Evolutionary conservation across 441 rosid species (phyloP).

Genomic region (Corymbia calophylla): DNA sequence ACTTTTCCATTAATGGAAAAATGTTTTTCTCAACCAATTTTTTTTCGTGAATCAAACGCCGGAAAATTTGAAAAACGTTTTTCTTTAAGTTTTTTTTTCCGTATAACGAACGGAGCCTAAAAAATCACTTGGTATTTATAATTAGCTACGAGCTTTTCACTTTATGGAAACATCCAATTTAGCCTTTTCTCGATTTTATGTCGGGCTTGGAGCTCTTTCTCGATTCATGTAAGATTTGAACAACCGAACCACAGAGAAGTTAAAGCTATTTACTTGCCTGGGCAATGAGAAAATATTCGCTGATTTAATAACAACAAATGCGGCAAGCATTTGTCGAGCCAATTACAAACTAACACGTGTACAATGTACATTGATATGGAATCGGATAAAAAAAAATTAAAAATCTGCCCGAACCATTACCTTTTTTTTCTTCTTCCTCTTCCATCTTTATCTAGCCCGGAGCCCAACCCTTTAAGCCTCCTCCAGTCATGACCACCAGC

Average conservation of each 20-base stretch:
- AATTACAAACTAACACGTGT: not conserved
- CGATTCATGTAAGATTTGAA: not conserved
- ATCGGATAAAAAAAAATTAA: not conserved
- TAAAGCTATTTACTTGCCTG: not conserved
- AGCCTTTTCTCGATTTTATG: not conserved
- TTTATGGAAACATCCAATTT: not conserved
- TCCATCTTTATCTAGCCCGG: not conserved
- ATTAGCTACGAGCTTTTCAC: not conserved
- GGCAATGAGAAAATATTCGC: not conserved
- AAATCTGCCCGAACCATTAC: not conserved
- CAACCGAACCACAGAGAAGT: not conserved
- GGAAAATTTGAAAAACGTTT: too few relatives aligned
- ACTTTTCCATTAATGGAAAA: too few relatives aligned
- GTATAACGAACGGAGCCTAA: rapidly evolving
- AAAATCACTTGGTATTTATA: not conserved
- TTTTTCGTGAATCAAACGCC: too few relatives aligned
- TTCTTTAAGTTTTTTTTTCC: too few relatives aligned
- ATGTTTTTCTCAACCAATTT: too few relatives aligned
- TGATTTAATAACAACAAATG: not conserved
- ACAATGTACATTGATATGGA: not conserved
- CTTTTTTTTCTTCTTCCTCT: not conserved
- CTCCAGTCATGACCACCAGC: rapidly evolving
- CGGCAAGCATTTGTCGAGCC: not conserved
- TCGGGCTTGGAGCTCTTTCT: not conserved
- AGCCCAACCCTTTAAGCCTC: not conserved